These are phyloP conservation scores for Alternaria consortialis DNA, from an alignment of 2,329 filamentous ascomycete genomes.

Conservation along the genomic window DNA sequence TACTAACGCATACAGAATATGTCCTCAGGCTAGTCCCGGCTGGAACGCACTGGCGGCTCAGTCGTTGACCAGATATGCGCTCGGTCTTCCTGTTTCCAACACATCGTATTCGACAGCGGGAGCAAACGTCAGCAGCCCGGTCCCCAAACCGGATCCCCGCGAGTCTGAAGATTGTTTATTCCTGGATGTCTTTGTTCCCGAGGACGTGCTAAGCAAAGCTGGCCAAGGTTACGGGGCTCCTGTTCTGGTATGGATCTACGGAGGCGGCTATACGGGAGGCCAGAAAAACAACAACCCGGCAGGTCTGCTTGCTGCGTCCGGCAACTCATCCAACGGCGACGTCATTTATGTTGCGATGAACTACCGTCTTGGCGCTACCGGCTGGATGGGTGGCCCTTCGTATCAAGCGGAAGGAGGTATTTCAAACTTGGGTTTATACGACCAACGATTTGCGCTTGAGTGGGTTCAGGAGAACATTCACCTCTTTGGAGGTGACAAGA, in stretches of 20 bases:
- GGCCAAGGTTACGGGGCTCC: constrained; percentile 49
- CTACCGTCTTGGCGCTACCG: constrained; percentile 57
- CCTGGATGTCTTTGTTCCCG: constrained; percentile 58
- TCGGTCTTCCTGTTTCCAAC: constrained; percentile 41
- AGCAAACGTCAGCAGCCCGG: constrained; percentile 36
- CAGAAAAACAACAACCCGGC: constrained; percentile 51
- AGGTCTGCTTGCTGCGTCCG: constrained; percentile 55
- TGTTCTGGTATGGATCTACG: constrained; percentile 62
- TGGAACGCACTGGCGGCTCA: constrained; percentile 53
- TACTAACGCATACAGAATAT: constrained; percentile 34
- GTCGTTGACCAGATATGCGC: constrained; percentile 46
- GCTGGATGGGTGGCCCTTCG: constrained; percentile 46
- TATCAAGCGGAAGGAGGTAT: constrained; percentile 47
- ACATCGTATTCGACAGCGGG: constrained; percentile 36
- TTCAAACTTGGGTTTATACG: constrained; percentile 48
- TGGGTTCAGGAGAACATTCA: constrained; percentile 54
- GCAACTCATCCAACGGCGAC: constrained; percentile 51
- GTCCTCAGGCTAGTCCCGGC: constrained; percentile 51
- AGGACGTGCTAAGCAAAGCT: constrained; percentile 47
- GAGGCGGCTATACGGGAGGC: constrained; percentile 56
- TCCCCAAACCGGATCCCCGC: constrained; percentile 34
- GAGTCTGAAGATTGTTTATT: constrained; percentile 60
- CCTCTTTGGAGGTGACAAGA: constrained; percentile 51
- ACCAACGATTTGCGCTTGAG: constrained; percentile 52
- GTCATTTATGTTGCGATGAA: constrained; percentile 58